Evolutionary conservation across 73 alveolate species (phyloP).

Genomic region (Paramecium bursaria): DNA sequence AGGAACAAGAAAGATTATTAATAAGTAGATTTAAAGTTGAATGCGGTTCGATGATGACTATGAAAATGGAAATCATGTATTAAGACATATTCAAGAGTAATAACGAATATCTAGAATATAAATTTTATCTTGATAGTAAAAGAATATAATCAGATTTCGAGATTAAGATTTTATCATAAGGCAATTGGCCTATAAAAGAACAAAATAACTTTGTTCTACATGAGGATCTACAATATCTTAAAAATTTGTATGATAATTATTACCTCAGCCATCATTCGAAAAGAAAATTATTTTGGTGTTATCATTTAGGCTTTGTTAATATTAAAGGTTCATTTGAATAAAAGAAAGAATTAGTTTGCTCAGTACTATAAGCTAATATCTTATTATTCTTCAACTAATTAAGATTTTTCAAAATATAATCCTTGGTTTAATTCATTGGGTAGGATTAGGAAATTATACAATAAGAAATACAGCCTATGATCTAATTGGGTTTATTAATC

Average conservation of each 20-base stretch:
- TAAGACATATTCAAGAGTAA: constrained; percentile 22
- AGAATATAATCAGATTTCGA: constrained; percentile 5
- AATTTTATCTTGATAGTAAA: neutral
- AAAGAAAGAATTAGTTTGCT: constrained; percentile 10
- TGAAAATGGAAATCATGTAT: constrained; percentile 55
- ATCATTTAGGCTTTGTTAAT: constrained; percentile 23
- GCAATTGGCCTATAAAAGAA: constrained; percentile 35
- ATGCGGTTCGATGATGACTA: constrained; percentile 33
- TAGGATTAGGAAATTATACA: neutral
- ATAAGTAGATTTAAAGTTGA: neutral
- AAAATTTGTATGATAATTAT: neutral
- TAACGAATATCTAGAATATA: neutral
- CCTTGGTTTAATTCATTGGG: neutral
- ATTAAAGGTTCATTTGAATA: constrained; percentile 12
- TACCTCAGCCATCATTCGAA: neutral
- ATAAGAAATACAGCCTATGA: neutral
- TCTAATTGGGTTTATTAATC: neutral
- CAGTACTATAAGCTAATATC: constrained; percentile 25
- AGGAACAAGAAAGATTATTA: constrained; percentile 3
- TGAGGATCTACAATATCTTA: neutral
- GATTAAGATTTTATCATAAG: constrained; percentile 10
- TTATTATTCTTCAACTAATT: neutral
- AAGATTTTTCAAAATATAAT: constrained; percentile 1
- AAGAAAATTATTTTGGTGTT: constrained; percentile 16
- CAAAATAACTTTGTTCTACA: neutral